Evolutionary conservation across 192 early-diverging fungal species (phyloP).

Genomic region (Backusella westeae): DNA sequence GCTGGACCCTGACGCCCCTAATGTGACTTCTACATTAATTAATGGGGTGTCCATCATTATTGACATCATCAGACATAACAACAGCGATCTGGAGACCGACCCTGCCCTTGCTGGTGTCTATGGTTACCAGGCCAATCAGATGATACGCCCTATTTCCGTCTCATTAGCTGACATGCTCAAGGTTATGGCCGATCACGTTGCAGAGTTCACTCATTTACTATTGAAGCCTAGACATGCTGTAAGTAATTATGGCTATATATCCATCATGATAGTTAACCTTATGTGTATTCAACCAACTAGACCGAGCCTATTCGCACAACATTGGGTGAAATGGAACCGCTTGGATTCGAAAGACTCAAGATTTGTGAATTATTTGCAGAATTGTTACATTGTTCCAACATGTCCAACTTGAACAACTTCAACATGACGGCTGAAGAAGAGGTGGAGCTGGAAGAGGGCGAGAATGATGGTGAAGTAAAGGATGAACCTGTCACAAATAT

Average conservation of each 20-base stretch:
- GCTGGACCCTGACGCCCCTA: conserved; percentile 74
- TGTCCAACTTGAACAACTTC: conserved; percentile 67
- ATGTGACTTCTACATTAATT: conserved; percentile 84
- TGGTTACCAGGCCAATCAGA: conserved; percentile 13
- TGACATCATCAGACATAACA: conserved; percentile 96
- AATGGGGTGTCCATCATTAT: conserved; percentile 97
- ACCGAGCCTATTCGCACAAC: conserved; percentile 70
- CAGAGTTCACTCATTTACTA: conserved; percentile 77
- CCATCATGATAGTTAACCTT: neutral
- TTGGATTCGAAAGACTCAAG: conserved; percentile 95
- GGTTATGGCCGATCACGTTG: conserved; percentile 75
- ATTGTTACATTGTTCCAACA: conserved; percentile 88
- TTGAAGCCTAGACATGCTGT: conserved; percentile 72
- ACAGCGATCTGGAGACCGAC: conserved; percentile 41
- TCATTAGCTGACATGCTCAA: conserved; percentile 86
- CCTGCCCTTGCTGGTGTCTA: conserved; percentile 25
- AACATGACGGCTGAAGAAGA: conserved; percentile 16
- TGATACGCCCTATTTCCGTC: conserved; percentile 4
- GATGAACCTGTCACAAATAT: conserved; percentile 1
- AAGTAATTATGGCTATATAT: conserved; percentile 14
- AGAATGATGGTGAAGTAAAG: neutral
- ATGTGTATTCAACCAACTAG: conserved; percentile 5
- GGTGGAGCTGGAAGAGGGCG: neutral
- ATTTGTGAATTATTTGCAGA: conserved; percentile 99
- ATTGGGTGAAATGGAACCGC: conserved; percentile 71